Evolutionary conservation across 1,284 basidiomycete species (phyloP), one percentile per base, ranked within the genome.

Genomic region (Leccinum subatratum): DNA sequence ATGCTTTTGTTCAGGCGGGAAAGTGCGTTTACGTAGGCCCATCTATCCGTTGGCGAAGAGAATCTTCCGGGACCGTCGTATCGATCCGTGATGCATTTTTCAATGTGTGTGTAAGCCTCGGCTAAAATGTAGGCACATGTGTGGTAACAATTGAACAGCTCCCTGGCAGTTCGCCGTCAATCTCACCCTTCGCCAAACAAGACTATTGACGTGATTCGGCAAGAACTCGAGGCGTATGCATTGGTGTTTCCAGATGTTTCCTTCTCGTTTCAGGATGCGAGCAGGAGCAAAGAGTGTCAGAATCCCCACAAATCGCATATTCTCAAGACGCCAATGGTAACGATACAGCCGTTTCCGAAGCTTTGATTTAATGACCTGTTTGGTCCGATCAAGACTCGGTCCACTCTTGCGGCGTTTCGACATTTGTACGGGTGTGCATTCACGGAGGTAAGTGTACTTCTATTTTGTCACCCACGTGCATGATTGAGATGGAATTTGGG

Each of bases 31-130:
- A 91, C 73, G 78, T 80, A 34, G 93, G 93, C 1, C 83, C 87
- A 39, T 86, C 93, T 3, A 79, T 88, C 54, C 85, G 90, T 32
- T 88, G 90, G 91, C 81, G 84, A 68, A 81, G 88, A 72, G 88
- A 91, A 74, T 78, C 81, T 2, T 77, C 85, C 6, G 95, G 95
- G 4, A 96, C 94, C 4, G 87, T 86, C 11, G 88, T 95, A 51
- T 87, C 84, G 70, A 82, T 96, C 48, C 87, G 92, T 22, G 95
- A 96, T 74, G 87, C 91, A 4, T 97, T 95, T 75, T 91, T 90
- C 74, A 93, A 91, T 72, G 93, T 93, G 69, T 60, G 86, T 78
- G 59, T 28, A 60, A 12, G 54, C 59, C 18, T 63, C 61, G 66
- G 60, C 28, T 54, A 61, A 30, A 39, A 25, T 54, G 20, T 54